These are phyloP conservation scores for Cladosporium velox DNA, from an alignment of 2,329 filamentous ascomycete species.

Conservation along the genomic window DNA sequence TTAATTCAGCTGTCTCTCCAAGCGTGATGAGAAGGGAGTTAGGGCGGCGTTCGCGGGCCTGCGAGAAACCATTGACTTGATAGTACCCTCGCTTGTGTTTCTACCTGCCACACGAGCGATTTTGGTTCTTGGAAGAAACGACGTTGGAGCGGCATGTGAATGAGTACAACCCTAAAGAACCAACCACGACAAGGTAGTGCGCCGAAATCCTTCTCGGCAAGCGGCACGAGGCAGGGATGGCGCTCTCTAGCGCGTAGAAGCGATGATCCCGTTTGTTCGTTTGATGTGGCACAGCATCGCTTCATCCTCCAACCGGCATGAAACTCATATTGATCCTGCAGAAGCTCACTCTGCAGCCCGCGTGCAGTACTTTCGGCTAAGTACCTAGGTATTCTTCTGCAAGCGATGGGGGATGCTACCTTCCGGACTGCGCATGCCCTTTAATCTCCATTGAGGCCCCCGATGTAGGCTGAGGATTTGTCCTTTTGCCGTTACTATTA, in stretches of 20 bases:
- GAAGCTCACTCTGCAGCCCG: not conserved
- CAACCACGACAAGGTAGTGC: not conserved
- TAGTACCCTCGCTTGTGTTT: not conserved
- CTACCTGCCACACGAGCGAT: not conserved
- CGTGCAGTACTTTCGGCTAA: constrained; percentile 3
- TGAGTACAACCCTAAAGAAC: not conserved
- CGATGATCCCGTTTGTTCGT: not conserved
- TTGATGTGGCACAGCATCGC: constrained; percentile 5
- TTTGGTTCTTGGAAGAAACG: not conserved
- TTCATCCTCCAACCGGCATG: constrained; percentile 1
- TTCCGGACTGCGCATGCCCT: not conserved
- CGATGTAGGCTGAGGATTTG: not conserved
- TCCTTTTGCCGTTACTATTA: not conserved
- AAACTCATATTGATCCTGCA: constrained; percentile 9
- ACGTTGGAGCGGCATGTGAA: not conserved
- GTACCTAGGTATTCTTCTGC: not conserved
- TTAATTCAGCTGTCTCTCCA: not conserved
- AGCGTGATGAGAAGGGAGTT: not conserved
- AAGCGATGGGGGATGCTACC: constrained; percentile 5
- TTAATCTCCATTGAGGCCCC: not conserved
- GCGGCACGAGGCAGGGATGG: not conserved
- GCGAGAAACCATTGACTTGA: not conserved
- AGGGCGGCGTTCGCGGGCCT: not conserved
- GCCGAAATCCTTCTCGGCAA: constrained; percentile 4
- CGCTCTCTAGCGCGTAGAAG: not conserved